Percentiles rank a stretch among this genome's conserved stretches.
phyloP scores from a whole-genome alignment of 306 rosid species.

The Rubus parviflorus region DNA sequence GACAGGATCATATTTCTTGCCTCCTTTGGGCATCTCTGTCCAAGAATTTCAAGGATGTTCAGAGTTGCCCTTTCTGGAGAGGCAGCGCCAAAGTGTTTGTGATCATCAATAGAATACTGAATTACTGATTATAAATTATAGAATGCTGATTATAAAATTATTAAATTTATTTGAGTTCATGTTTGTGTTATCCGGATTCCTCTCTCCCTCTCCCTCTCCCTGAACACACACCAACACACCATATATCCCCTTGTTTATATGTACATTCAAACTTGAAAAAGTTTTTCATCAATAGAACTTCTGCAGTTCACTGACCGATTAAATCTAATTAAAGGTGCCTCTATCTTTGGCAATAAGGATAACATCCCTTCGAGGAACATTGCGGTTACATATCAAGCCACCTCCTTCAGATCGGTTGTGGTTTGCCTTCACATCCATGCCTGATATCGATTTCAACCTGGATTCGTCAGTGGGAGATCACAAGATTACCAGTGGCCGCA shows the following conservation, averaged over 20 bases:
- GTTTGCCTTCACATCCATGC: slow-evolving; percentile 93
- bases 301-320: slow-evolving; percentile 26
- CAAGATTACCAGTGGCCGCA: slow-evolving; percentile 66
- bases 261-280: not conserved
- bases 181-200: not conserved
- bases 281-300: not conserved
- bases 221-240: not conserved
- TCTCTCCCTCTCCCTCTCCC: not conserved
- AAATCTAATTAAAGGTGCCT: slow-evolving; percentile 66
- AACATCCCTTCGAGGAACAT: slow-evolving; percentile 77
- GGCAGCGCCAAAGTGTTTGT: not conserved
- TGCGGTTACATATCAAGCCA: slow-evolving; percentile 85
- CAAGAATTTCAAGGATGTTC: not conserved
- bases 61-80: not conserved
- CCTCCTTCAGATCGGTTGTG: slow-evolving; percentile 95
- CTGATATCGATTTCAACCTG: slow-evolving; percentile 70
- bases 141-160: not conserved
- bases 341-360: slow-evolving; percentile 72
- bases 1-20: not conserved
- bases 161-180: not conserved
- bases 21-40: not conserved
- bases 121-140: too few species aligned
- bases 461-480: slow-evolving; percentile 85
- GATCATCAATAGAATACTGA: not conserved
- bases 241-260: slow-evolving; percentile 5